A percentile compares a stretch with the other conserved stretches of the same genome.
Conservation (phyloP, 306 rosid genomes). For the Cotoneaster glaucophyllus region DNA sequence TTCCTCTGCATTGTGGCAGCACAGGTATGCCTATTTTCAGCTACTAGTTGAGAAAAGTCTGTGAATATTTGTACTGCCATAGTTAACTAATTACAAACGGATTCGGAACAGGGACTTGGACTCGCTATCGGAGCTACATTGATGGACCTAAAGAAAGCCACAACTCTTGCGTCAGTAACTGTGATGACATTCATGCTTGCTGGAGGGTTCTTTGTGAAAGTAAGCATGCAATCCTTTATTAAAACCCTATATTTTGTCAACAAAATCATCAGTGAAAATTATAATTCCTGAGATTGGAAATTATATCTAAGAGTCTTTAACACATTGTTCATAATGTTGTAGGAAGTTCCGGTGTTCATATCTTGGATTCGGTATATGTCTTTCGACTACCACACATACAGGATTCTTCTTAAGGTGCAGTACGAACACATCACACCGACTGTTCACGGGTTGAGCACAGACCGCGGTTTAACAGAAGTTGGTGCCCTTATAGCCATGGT, state of each 20-base stretch:
- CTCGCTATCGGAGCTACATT: slow-evolving; percentile 88
- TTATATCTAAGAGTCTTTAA: slow-evolving; percentile 9
- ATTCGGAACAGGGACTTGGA: slow-evolving; percentile 73
- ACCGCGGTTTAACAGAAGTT: slow-evolving; percentile 57
- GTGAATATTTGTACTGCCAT: neutral
- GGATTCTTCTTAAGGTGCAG: slow-evolving; percentile 84
- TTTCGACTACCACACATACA: slow-evolving; percentile 96
- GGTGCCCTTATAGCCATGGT: slow-evolving; percentile 76
- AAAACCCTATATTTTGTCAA: neutral
- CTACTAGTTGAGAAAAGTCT: neutral
- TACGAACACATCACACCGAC: slow-evolving; percentile 47
- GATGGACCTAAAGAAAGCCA: slow-evolving; percentile 88
- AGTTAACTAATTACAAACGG: neutral
- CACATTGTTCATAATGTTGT: slow-evolving; percentile 20
- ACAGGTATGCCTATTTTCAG: slow-evolving; percentile 46
- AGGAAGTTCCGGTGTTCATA: slow-evolving; percentile 78
- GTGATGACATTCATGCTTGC: slow-evolving; percentile 99
- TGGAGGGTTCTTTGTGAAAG: slow-evolving; percentile 95
- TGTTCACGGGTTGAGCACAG: slow-evolving; percentile 55
- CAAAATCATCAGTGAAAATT: neutral
- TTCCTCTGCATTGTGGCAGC: slow-evolving; percentile 98
- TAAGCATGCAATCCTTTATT: slow-evolving; percentile 15
- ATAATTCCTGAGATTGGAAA: neutral
- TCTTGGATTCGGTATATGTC: slow-evolving; percentile 91
- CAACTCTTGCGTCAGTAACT: slow-evolving; percentile 92